Conservation (phyloP, 345 rosid species). For the Trapa incisa region DNA sequence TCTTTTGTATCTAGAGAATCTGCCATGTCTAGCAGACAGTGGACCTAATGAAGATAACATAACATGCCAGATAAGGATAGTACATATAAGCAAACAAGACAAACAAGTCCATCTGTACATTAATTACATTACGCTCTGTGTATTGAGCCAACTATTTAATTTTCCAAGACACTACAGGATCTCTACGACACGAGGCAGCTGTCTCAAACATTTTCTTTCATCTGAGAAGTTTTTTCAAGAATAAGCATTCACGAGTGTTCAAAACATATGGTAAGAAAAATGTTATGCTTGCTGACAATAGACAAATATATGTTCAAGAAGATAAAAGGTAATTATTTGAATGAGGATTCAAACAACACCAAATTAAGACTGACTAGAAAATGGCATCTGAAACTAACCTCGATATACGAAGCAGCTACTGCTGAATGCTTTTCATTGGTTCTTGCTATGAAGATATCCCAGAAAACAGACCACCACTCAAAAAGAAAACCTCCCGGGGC, state of each 20-base stretch:
- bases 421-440: conserved; percentile 98
- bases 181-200: background rate
- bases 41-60: too few species aligned
- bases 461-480: conserved; percentile 99
- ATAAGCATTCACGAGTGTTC: background rate
- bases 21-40: too few species aligned
- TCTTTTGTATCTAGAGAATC: background rate
- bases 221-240: background rate
- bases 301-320: background rate
- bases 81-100: too few species aligned
- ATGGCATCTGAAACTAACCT: conserved; percentile 32
- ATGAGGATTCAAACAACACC: background rate
- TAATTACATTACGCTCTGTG: background rate
- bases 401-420: conserved; percentile 97
- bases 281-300: background rate
- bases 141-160: background rate
- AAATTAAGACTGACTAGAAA: background rate
- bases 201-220: background rate
- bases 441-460: conserved; percentile 99
- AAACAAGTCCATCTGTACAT: background rate
- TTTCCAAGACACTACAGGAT: background rate
- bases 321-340: background rate
- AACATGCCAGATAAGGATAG: background rate
- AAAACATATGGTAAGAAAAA: background rate
- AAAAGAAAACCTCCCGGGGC: conserved; percentile 99